phyloP scores from a whole-genome alignment of 192 early-diverging fungal genomes.

The Coemansia sp. region DNA sequence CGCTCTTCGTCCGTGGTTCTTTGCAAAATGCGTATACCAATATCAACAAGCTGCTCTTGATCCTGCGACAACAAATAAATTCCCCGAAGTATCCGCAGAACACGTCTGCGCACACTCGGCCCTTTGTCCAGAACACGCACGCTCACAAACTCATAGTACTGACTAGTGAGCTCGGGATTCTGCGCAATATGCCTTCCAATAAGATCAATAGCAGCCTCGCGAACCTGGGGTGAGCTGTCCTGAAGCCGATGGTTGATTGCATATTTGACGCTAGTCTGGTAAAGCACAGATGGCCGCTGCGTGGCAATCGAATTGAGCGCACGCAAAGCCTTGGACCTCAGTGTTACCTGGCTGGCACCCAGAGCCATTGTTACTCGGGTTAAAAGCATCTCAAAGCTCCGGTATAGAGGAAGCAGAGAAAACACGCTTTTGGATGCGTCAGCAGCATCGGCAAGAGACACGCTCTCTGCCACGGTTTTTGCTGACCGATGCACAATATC shows the following conservation, averaged over 20 bases:
- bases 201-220: slow-evolving; percentile 89
- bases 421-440: slow-evolving; percentile 53
- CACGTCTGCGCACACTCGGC: slow-evolving; percentile 82
- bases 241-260: slow-evolving; percentile 75
- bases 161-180: slow-evolving; percentile 61
- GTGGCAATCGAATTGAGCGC: slow-evolving; percentile 75
- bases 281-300: slow-evolving; percentile 66
- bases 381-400: slow-evolving; percentile 71
- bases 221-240: slow-evolving; percentile 80
- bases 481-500: slow-evolving; percentile 43
- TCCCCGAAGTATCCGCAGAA: slow-evolving; percentile 76
- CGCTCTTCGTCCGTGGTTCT: slow-evolving; percentile 70
- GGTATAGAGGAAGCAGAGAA: slow-evolving; percentile 60
- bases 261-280: slow-evolving; percentile 62
- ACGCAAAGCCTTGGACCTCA: slow-evolving; percentile 76
- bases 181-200: slow-evolving; percentile 77
- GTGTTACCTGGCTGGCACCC: slow-evolving; percentile 64
- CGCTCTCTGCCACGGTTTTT: slow-evolving; percentile 20
- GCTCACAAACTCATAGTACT: slow-evolving; percentile 81
- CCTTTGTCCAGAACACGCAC: slow-evolving; percentile 85
- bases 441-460: slow-evolving; percentile 19
- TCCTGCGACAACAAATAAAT: slow-evolving; percentile 63
- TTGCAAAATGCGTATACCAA: slow-evolving; percentile 68
- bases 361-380: slow-evolving; percentile 64
- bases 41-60: slow-evolving; percentile 59